Conservation (phyloP, 169 alveolate species). For the Neospora caninum region DNA sequence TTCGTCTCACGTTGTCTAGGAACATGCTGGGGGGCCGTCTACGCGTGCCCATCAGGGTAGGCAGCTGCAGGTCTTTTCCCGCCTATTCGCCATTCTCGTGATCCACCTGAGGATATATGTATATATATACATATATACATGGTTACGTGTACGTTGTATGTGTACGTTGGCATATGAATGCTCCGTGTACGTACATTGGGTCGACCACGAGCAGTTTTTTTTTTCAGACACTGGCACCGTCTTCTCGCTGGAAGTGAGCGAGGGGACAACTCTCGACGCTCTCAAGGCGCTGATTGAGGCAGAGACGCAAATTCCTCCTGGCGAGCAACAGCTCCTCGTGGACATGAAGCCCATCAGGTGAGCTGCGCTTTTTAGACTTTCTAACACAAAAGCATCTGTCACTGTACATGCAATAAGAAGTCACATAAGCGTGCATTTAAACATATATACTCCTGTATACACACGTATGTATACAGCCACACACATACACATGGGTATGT, state of each 20-base stretch:
- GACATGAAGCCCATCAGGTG: constrained; percentile 14
- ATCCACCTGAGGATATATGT: background rate
- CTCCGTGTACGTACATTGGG: background rate
- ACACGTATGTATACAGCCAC: background rate
- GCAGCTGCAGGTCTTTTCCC: no score
- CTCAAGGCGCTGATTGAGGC: constrained; percentile 24
- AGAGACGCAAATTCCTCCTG: background rate
- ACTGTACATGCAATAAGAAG: no score
- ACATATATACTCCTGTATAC: background rate
- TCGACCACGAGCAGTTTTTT: background rate
- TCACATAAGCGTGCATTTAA: background rate
- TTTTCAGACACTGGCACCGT: background rate
- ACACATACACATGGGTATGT: background rate
- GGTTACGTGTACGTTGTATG: background rate
- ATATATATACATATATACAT: constrained; percentile 2
- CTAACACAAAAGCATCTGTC: no score
- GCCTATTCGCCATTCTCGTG: no score
- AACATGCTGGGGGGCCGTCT: no score
- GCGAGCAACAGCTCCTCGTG: background rate
- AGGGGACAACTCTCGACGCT: background rate
- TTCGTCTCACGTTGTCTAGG: no score
- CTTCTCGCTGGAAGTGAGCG: constrained; percentile 34
- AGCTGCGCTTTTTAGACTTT: background rate
- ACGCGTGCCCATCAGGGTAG: no score
- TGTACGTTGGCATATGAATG: background rate